Base-by-base conservation (phyloP, 139 green algal genomes). In the Tetraselmis chui region DNA sequence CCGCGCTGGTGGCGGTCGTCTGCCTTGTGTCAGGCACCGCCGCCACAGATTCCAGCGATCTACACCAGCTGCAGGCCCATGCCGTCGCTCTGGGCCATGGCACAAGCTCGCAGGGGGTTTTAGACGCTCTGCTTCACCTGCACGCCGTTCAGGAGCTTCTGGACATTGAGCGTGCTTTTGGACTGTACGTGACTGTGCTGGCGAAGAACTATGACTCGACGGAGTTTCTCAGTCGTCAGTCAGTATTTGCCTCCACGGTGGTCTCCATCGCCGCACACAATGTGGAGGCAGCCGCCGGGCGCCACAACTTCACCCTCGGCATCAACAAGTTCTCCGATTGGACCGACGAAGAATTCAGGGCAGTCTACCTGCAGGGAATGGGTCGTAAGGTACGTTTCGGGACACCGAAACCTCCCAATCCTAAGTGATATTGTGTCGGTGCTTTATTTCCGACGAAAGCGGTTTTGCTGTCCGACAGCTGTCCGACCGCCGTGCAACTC, bases 281-380 rank as follows among this genome's bases (percentile, higher is more conserved):
- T 29, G n/a, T n/a, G n/a, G n/a, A n/a, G n/a, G n/a, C n/a, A n/a
- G 77, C 77, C 77, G 27, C 26, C 29, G 32, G 32, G 2, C 26
- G 2, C 28, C 58, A 27, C 29, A 59, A 59, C 77, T 80, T 67
- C 45, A 67, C 31, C 77, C 32, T 80, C 28, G 77, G 77, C n/a
- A 31, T 80, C 29, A 58, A 27, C 29, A 2, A 5, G 2, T 32
- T 80, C 28, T 59, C 77, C 29, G 77, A 80, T 29, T 80, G 31
- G 77, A 80, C 77, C 29, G 28, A 59, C 2, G 77, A 80, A 29
- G 77, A 80, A 29, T 80, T 59, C 77, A 30, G 22, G 77, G 24
- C 31, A 5, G 24, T 59, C 22, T 80, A 80, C 77, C 77, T 80
- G 28, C 31, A 80, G 29, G 29, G 29, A 30, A 80, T 31, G 29